Evolutionary conservation across 2,329 filamentous ascomycete species (phyloP), one percentile per base, ranked within the genome.

Genomic region (Monilinia aucupariae): DNA sequence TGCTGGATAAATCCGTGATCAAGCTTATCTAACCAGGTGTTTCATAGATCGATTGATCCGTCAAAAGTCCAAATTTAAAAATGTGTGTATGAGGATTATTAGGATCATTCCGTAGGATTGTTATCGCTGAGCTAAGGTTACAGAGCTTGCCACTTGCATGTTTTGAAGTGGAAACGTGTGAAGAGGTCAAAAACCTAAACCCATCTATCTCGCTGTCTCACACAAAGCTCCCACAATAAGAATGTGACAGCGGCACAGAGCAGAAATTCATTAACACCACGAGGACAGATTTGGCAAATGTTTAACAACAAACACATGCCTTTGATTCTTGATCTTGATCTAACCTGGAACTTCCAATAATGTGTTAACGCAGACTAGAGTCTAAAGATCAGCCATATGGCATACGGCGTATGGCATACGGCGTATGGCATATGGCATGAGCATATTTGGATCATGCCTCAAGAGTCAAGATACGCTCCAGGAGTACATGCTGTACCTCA

Each of bases 1-100:
- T 47, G 54, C 54, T 58, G 54, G 41, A 32, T 9, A 22, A 45
- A 27, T 56, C 53, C 53, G 39, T 32, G 39, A 56, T 58, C 30
- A 47, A 34, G 41, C 43, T 17, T 15, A 15, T 39, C 37, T 39
- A 17, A 12, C 37, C 37, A 39, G 3, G 27, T 30, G 27, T 30
- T 30, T 30, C 27, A 30, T 30, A 30, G 27, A 30, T 30, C 27
- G 27, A 30, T 6, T 30, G 27, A 30, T 39, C 37, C 37, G 13
- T 39, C 37, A 15, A n/a, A n/a, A 20, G 32, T 45, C 7, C 17
- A 12, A 32, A 22, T 20, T 34, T 27, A 56, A 32, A 56, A 34
- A 6, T 9, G 4, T 56, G 13, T 32, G 8, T 41, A 54, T 25
- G n/a, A n/a, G n/a, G n/a, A n/a, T n/a, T n/a, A n/a, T n/a, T n/a